Evolutionary conservation across 2,329 filamentous ascomycete genomes (phyloP).

Genomic region (Ceratocystis alfenasii): DNA sequence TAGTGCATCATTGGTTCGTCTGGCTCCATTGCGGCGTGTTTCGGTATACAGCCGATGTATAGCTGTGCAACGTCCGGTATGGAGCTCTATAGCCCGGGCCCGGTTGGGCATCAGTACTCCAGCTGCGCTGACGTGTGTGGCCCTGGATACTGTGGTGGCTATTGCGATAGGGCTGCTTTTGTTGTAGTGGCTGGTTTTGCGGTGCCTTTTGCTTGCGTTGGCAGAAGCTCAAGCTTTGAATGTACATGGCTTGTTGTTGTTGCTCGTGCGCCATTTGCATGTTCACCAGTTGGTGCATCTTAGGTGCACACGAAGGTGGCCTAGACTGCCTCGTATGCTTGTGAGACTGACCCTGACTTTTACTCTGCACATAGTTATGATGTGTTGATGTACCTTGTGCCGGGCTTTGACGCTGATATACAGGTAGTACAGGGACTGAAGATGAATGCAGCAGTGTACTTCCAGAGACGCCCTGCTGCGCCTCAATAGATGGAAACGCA

Average conservation of each 20-base stretch:
- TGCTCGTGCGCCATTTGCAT: neutral
- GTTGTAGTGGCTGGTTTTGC: neutral
- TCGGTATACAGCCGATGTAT: conserved; percentile 46
- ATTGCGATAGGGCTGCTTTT: conserved; percentile 10
- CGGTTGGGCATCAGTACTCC: conserved; percentile 27
- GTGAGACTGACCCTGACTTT: conserved; percentile 15
- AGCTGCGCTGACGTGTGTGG: conserved; percentile 33
- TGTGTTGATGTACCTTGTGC: conserved; percentile 23
- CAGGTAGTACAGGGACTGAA: conserved; percentile 10
- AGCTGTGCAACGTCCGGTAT: conserved; percentile 46
- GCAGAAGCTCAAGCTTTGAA: neutral
- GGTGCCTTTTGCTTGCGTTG: conserved; percentile 22
- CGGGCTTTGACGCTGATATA: conserved; percentile 22
- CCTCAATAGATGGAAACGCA: conserved; percentile 19
- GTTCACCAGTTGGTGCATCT: conserved; percentile 25
- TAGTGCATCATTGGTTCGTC: neutral
- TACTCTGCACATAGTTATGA: conserved; percentile 23
- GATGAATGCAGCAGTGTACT: neutral
- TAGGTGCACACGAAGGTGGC: conserved; percentile 14
- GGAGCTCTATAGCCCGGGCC: conserved; percentile 27
- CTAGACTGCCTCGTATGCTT: neutral
- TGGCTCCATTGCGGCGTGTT: conserved; percentile 46
- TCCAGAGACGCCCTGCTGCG: neutral
- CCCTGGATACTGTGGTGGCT: neutral
- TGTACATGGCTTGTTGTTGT: conserved; percentile 22